Evolutionary conservation across 2,329 filamentous ascomycete genomes (phyloP).

Genomic region (Colletotrichum neosansevieriae): DNA sequence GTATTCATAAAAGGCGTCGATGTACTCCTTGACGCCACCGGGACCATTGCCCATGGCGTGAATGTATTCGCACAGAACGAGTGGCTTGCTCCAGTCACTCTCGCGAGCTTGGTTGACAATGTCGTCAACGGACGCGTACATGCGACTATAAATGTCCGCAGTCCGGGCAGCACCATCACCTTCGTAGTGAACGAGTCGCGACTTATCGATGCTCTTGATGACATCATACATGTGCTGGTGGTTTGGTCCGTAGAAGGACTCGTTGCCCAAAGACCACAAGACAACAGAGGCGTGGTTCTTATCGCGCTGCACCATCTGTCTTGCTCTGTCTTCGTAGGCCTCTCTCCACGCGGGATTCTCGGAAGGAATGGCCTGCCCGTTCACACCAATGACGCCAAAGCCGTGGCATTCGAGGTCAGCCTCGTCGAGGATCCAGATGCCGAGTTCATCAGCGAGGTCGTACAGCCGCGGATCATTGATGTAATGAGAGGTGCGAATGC

Average conservation of each 20-base stretch:
- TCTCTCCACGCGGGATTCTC: constrained; percentile 72
- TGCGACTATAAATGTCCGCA: constrained; percentile 73
- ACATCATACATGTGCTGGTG: constrained; percentile 76
- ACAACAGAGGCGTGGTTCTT: constrained; percentile 74
- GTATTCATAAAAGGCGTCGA: constrained; percentile 71
- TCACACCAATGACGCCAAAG: constrained; percentile 55
- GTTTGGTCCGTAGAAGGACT: constrained; percentile 77
- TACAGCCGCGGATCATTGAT: constrained; percentile 71
- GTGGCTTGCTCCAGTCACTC: constrained; percentile 63
- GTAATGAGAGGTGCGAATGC: constrained; percentile 76
- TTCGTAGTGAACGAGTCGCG: constrained; percentile 75
- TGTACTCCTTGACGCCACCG: constrained; percentile 75
- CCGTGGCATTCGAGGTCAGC: constrained; percentile 68
- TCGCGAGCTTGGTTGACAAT: constrained; percentile 55
- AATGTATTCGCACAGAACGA: constrained; percentile 67
- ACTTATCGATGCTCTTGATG: constrained; percentile 67
- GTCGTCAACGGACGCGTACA: constrained; percentile 70
- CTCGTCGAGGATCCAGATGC: constrained; percentile 73
- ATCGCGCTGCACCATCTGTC: constrained; percentile 71
- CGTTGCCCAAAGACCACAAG: constrained; percentile 80
- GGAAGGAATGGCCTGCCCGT: constrained; percentile 65
- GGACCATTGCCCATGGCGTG: constrained; percentile 81
- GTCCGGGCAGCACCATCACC: constrained; percentile 68
- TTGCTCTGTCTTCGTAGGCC: constrained; percentile 75
- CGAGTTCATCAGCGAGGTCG: constrained; percentile 72